phyloP scores from a whole-genome alignment of 352 stramenopile species.

The Phytophthora nicotianae region DNA sequence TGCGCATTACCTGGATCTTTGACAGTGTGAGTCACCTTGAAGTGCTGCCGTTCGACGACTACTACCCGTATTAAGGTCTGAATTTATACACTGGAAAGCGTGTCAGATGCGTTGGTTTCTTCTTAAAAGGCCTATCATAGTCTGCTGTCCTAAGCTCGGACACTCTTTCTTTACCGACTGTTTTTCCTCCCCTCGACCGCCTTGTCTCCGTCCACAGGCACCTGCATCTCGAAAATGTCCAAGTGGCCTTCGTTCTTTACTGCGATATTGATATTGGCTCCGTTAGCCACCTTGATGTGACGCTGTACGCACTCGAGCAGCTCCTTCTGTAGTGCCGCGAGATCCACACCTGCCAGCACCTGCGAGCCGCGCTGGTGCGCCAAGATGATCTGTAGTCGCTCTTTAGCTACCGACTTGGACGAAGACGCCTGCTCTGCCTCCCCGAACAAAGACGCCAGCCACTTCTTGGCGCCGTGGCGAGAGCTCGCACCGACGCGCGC shows the following conservation, averaged over 20 bases:
- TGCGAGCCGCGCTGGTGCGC: constrained; percentile 86
- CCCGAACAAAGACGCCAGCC: constrained; percentile 76
- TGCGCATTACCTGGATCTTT: constrained; percentile 88
- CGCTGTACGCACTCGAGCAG: constrained; percentile 87
- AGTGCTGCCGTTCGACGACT: constrained; percentile 85
- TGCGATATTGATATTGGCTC: constrained; percentile 91
- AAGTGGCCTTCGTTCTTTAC: constrained; percentile 88
- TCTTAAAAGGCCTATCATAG: constrained; percentile 8
- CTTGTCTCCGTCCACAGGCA: constrained; percentile 74
- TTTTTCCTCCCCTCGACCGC: constrained; percentile 16
- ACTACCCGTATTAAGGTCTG: constrained; percentile 75
- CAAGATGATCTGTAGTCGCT: constrained; percentile 90
- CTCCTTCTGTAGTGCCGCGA: constrained; percentile 79
- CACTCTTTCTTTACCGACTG: constrained; percentile 23
- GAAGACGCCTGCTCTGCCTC: constrained; percentile 51
- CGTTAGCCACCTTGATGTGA: constrained; percentile 86
- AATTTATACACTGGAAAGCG: background rate
- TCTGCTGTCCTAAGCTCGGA: background rate
- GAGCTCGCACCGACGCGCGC: constrained; percentile 48
- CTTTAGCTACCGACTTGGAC: constrained; percentile 87
- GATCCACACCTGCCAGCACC: constrained; percentile 83
- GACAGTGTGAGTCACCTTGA: constrained; percentile 88
- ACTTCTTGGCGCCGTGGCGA: constrained; percentile 77
- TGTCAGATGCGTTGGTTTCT: constrained; percentile 8
- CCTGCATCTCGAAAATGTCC: constrained; percentile 92